Percentiles rank a stretch among this genome's conserved stretches.
Conservation (phyloP, 805 yeast species). For the Kazachstania africana region DNA sequence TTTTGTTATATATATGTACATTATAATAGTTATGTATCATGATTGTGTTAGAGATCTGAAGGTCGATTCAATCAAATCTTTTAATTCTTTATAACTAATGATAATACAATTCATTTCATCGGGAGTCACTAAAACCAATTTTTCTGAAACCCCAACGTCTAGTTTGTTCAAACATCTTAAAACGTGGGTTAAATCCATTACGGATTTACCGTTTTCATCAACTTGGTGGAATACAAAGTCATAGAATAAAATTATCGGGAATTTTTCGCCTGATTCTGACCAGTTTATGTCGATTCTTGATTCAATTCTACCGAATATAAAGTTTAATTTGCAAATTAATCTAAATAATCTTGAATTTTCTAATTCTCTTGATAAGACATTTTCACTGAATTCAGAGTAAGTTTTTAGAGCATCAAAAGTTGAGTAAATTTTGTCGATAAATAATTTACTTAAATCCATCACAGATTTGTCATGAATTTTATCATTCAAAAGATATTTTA, state of each 20-base stretch:
- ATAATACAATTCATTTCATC: slow-evolving; percentile 82
- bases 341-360: slow-evolving; percentile 86
- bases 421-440: slow-evolving; percentile 32
- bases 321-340: slow-evolving; percentile 68
- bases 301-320: slow-evolving; percentile 66
- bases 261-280: slow-evolving; percentile 68
- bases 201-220: slow-evolving; percentile 67
- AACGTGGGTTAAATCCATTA: slow-evolving; percentile 73
- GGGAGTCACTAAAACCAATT: slow-evolving; percentile 62
- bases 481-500: slow-evolving; percentile 29
- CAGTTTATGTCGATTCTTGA: slow-evolving; percentile 42
- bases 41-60: slow-evolving; percentile 38
- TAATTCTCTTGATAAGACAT: slow-evolving; percentile 54
- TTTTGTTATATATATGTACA: too few relatives aligned
- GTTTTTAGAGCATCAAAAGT: slow-evolving; percentile 35
- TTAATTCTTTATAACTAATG: slow-evolving; percentile 73
- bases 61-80: slow-evolving; percentile 55
- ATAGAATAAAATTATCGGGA: slow-evolving; percentile 61
- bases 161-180: slow-evolving; percentile 71
- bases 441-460: slow-evolving; percentile 27
- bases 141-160: slow-evolving; percentile 87
- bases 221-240: slow-evolving; percentile 80
- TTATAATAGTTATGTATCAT: too few relatives aligned
- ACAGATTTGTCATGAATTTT: slow-evolving; percentile 17
- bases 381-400: slow-evolving; percentile 46